These are phyloP conservation scores for Aphelidium insulamus DNA, from an alignment of 371 early-diverging fungal species.

Conservation along the genomic window DNA sequence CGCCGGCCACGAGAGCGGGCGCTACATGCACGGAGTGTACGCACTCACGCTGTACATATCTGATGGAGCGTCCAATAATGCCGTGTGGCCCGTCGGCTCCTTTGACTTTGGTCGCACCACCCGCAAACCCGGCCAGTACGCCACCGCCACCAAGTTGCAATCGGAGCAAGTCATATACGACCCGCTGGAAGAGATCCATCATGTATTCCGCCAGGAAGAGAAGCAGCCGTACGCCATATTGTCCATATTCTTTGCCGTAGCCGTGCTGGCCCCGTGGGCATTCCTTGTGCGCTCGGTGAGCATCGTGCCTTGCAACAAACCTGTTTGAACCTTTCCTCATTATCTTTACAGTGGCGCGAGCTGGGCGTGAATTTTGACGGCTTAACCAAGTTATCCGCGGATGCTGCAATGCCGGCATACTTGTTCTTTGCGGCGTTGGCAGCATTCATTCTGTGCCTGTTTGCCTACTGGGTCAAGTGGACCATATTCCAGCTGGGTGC, in stretches of 20 bases:
- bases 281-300: conserved; percentile 30
- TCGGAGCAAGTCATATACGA: conserved; percentile 10
- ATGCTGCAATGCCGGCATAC: no score
- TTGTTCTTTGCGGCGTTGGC: no score
- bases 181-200: conserved; percentile 35
- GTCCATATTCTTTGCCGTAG: conserved; percentile 24
- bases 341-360: conserved; percentile 19
- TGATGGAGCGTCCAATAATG: no score
- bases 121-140: conserved; percentile 5
- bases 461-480: no score
- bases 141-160: no score
- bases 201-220: conserved; percentile 33
- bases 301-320: background rate
- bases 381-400: no score
- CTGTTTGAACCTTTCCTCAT: background rate
- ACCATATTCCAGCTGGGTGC: no score
- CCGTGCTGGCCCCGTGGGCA: conserved; percentile 38
- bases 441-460: no score
- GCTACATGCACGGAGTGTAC: no score
- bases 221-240: conserved; percentile 30
- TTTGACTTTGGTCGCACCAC: conserved; percentile 8
- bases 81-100: no score
- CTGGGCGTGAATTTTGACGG: conserved; percentile 28
- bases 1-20: no score
- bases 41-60: no score